Base-by-base conservation (phyloP, 371 early-diverging fungal genomes). In the Syncephalastrum racemosum region DNA sequence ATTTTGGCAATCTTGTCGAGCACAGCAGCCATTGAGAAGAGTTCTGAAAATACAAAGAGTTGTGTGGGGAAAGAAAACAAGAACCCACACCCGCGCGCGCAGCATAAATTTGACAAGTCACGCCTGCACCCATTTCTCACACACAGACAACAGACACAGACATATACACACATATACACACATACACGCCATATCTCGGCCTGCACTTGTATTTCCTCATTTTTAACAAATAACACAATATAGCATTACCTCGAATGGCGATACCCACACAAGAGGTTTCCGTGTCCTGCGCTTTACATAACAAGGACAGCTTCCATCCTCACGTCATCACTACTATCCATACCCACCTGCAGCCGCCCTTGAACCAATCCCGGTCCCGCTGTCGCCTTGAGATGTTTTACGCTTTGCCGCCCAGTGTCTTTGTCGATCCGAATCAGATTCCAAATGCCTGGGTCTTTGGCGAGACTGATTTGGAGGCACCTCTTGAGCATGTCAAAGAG, bases 1-100 rank as follows among this genome's bases (percentile, higher is more conserved):
- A 72, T 63, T 64, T 86, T 89, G 46, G 86, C 73, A 42, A 88
- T 65, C 53, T 73, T 79, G 54, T 75, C 75, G 50, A 84, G 75
- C 39, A 66, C 62, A 50, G 67, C 62, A 62, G 70, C 71, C 67
- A 71, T 72, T 31, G 36, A 8, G 12, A 10, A 31, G 36, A 31
- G 36, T 0, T 31, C 10, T 31, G 10, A 31, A 31, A 31, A 31
- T 31, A 8, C 36, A 57, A 31, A 10, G 36, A 31, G 12, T 31
- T 31, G 36, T 27, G 27, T 31, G 36, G 36, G 36, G 36, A 31
- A 31, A 31, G 36, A 31, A 31, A 31, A 31, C 36, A 31, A 27
- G 27, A 27, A 31, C 36, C 36, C 36, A 31, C 36, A 31, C 36
- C 36, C 6, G 36, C 27, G 27, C 27, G 36, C 36, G 36, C 36